Percentiles rank a stretch among this genome's conserved stretches.
phyloP scores from a whole-genome alignment of 192 early-diverging fungal species.

The Bifiguratus adelaidae region DNA sequence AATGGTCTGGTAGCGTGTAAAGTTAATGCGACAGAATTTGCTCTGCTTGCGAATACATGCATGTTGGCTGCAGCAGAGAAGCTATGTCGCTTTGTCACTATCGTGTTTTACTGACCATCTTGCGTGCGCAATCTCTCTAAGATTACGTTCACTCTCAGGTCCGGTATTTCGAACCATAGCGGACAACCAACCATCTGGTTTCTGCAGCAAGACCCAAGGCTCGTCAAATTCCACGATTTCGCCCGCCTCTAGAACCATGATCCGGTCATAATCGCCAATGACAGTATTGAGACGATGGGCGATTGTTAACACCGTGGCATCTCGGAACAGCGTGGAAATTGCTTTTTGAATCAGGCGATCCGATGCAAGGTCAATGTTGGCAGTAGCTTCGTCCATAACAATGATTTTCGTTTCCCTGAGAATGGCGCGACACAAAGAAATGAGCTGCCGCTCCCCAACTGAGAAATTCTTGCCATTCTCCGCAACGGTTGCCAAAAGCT shows the following conservation, averaged over 20 bases:
- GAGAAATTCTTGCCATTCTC: conserved; percentile 82
- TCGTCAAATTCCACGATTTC: conserved; percentile 56
- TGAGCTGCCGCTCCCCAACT: conserved; percentile 62
- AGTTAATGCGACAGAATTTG: too few species aligned
- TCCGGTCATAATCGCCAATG: conserved; percentile 43
- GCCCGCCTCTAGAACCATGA: conserved; percentile 74
- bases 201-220: conserved; percentile 45
- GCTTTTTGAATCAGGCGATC: conserved; percentile 59
- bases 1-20: too few species aligned
- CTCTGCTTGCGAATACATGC: too few species aligned
- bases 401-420: conserved; percentile 64
- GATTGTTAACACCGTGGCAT: conserved; percentile 55
- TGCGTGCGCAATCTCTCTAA: conserved; percentile 11
- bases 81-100: too few species aligned
- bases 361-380: conserved; percentile 50
- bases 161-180: conserved; percentile 23
- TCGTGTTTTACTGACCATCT: conserved; percentile 7
- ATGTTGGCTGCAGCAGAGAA: too few species aligned
- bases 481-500: conserved; percentile 55
- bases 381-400: conserved; percentile 75
- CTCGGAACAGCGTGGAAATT: conserved; percentile 41
- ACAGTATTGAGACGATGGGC: conserved; percentile 73
- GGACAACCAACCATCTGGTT: conserved; percentile 29
- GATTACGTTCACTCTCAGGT: conserved; percentile 12
- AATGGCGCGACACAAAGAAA: conserved; percentile 52